phyloP scores from a whole-genome alignment of 225 moss, liverwort and hornwort genomes.

The Thuidium tamariscinum region DNA sequence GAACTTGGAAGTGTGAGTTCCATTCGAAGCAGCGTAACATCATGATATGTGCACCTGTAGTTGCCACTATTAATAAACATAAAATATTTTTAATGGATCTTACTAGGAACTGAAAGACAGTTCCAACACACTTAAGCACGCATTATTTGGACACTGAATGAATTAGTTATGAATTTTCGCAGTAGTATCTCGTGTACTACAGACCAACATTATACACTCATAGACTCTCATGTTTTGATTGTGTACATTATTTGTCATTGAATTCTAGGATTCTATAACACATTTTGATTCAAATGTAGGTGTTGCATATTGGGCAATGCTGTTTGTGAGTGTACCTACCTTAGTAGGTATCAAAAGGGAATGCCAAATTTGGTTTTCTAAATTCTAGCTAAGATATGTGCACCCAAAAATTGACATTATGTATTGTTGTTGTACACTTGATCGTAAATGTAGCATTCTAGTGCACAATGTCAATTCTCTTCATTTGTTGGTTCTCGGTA shows the following conservation, averaged over 20 bases:
- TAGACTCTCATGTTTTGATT: not conserved
- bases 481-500: not conserved
- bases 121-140: not conserved
- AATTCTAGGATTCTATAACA: accelerated
- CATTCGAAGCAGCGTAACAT: too few relatives aligned
- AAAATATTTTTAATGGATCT: not conserved
- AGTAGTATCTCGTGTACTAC: not conserved
- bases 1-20: not conserved
- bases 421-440: too few relatives aligned
- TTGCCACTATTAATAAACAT: not conserved
- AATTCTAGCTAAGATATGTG: accelerated
- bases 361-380: not conserved
- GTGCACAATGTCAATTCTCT: not conserved
- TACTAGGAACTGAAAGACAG: accelerated
- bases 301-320: accelerated
- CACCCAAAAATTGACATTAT: not conserved
- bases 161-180: not conserved
- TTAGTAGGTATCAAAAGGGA: too few relatives aligned
- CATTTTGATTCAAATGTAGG: not conserved
- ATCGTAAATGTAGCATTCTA: not conserved
- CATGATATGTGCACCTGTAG: too few relatives aligned
- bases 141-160: not conserved
- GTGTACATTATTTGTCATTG: too few relatives aligned
- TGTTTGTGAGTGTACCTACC: accelerated
- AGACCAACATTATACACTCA: not conserved